Base-by-base conservation (phyloP, 768 basidiomycete genomes). In the Clavaria fumosa region DNA sequence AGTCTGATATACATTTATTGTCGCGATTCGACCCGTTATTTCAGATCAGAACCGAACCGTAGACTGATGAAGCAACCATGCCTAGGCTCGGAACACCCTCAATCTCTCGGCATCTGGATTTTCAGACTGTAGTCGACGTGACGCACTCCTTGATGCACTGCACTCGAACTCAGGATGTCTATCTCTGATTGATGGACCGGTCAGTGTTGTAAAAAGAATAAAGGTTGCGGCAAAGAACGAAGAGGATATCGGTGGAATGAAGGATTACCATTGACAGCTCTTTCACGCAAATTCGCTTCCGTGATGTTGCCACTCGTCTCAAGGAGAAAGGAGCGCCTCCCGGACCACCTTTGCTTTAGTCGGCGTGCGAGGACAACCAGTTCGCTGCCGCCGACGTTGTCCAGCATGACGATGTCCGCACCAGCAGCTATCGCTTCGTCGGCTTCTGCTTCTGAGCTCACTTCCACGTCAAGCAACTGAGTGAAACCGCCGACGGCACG, bases 51-150 rank as follows among this genome's bases (percentile, higher is more conserved):
- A n/a, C n/a, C n/a, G n/a, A n/a, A n/a, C n/a, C n/a, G n/a, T n/a
- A n/a, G n/a, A n/a, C n/a, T n/a, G n/a, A n/a, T n/a, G n/a, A n/a
- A n/a, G n/a, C n/a, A n/a, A n/a, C n/a, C n/a, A n/a, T n/a, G n/a
- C n/a, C n/a, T n/a, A n/a, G n/a, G n/a, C n/a, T n/a, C n/a, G n/a
- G n/a, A n/a, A n/a, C n/a, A n/a, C n/a, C n/a, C n/a, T n/a, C n/a
- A n/a, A n/a, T 46, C 34, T 45, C 64, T 64, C 7, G 72, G 69
- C 47, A 68, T 69, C 58, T 91, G 89, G 43, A 97, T 79, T 70
- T 97, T 97, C 50, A 99, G 66, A 50, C 89, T 95, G 56, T 91
- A 99, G 55, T 97, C 95, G 44, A 97, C 78, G 51, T 95, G 90
- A 46, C 75, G 85, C 18, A 85, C 86, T 1, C 83, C 85, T 56